phyloP scores from a whole-genome alignment of 306 rosid species.

The Fagus sylvatica region DNA sequence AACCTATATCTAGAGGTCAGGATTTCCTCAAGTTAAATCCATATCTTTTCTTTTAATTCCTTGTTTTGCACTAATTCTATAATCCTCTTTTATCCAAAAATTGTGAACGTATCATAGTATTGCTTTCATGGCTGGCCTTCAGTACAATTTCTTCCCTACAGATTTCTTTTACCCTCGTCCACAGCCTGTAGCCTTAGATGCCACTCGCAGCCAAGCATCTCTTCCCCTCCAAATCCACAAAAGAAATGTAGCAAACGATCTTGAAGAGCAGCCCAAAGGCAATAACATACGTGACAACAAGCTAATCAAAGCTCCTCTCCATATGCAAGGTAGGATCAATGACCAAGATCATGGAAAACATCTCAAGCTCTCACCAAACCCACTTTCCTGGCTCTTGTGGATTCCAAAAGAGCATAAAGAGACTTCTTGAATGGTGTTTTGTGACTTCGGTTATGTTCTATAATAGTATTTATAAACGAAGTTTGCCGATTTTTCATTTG shows the following conservation, averaged over 20 bases:
- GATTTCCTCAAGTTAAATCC: no score
- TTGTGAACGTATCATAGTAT: no score
- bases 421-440: background rate
- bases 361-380: background rate
- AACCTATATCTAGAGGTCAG: no score
- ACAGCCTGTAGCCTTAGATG: background rate
- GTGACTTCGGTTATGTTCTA: no score
- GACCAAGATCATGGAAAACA: background rate
- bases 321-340: background rate
- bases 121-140: background rate
- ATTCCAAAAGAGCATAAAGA: background rate
- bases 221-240: background rate
- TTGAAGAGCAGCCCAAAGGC: background rate
- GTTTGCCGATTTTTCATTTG: no score
- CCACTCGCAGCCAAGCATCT: background rate
- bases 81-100: no score
- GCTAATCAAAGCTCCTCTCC: background rate
- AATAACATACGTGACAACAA: background rate
- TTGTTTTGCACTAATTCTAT: no score
- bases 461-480: no score
- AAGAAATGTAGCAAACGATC: background rate
- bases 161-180: conserved; percentile 9
- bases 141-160: background rate
- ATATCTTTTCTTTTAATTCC: no score
- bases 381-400: background rate